Base-by-base conservation (phyloP, 179 eudicot genomes). In the Kewa caespitosa region DNA sequence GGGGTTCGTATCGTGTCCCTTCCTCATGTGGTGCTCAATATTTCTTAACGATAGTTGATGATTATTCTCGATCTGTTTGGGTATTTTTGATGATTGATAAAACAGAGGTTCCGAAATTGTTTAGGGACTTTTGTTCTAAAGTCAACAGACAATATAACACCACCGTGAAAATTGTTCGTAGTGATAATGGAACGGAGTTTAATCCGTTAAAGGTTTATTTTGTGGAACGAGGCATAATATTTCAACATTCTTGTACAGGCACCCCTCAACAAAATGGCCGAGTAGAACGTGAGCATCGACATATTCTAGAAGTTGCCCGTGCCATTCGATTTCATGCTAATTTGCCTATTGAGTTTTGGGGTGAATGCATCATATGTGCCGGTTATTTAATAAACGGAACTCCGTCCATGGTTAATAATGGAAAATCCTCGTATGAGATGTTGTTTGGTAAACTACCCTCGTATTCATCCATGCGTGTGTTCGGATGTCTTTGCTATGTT, bases 141-240 rank as follows among this genome's bases (percentile, higher is more conserved):
- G 52, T 57, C 27, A 4, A 18, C 11, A 72, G 66, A 8, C 67
- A 72, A 27, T 72, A 37, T 57, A 3, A 72, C 6, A 27, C 23
- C 1, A 25, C 12, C 0, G 67, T 55, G 7, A 55, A 18, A 8
- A 28, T 4, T 2, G 23, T 72, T 8, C 0, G 37, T 1, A 55
- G 37, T 55, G 75, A 72, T 17, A 72, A 72, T n/a, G 66, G 75
- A 1, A 72, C 23, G 1, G 67, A 57, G 23, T 72, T 72, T 17
- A 37, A 9, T n/a, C 34, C 42, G 12, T 30, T 72, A 15, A 37
- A 57, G 9, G 15, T 25, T 12, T 55, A 36, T 37, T 72, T 36
- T 18, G 48, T 17, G 2, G 75, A 72, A 20, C 36, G 57, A 25
- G 75, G 67, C 0, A 72, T 72, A 17, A 36, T 38, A 2, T 22